Conservation (phyloP, 1,139 yeast species). For the Taiozyma onychis region DNA sequence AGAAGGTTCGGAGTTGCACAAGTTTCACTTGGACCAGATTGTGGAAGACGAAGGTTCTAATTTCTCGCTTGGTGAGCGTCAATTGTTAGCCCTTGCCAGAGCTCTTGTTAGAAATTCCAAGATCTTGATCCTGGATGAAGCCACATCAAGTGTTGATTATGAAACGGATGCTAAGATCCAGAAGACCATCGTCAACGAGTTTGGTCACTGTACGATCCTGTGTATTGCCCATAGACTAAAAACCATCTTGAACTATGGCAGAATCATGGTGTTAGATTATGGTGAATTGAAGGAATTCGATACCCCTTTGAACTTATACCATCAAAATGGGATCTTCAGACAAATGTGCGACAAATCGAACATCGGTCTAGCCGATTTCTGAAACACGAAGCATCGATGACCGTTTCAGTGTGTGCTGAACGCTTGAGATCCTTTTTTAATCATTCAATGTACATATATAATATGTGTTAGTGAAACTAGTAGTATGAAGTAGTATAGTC, state of each 20-base stretch:
- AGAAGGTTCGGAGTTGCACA: conserved; percentile 34
- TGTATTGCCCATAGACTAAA: conserved; percentile 78
- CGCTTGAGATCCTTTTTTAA: too few relatives aligned
- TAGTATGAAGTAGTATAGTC: too few relatives aligned
- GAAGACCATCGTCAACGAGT: conserved; percentile 54
- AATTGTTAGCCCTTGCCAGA: conserved; percentile 67
- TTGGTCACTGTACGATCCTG: conserved; percentile 59
- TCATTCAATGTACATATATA: too few relatives aligned
- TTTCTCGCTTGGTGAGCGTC: conserved; percentile 75
- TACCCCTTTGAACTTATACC: conserved; percentile 42
- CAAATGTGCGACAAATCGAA: conserved; percentile 58
- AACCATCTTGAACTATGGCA: conserved; percentile 61
- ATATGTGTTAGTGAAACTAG: too few relatives aligned
- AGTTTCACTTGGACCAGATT: conserved; percentile 59
- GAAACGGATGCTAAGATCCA: conserved; percentile 73
- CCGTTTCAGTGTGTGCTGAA: too few relatives aligned
- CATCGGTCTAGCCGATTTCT: conserved; percentile 35
- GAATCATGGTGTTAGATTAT: conserved; percentile 57
- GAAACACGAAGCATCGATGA: neutral
- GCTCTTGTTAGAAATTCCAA: conserved; percentile 68
- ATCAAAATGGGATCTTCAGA: conserved; percentile 41
- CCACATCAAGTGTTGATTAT: conserved; percentile 78
- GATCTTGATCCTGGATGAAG: conserved; percentile 71
- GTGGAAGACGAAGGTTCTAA: conserved; percentile 75
- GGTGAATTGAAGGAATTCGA: conserved; percentile 61